Evolutionary conservation across 2,329 filamentous ascomycete species (phyloP).

Genomic region (Colletotrichum spaethianum): DNA sequence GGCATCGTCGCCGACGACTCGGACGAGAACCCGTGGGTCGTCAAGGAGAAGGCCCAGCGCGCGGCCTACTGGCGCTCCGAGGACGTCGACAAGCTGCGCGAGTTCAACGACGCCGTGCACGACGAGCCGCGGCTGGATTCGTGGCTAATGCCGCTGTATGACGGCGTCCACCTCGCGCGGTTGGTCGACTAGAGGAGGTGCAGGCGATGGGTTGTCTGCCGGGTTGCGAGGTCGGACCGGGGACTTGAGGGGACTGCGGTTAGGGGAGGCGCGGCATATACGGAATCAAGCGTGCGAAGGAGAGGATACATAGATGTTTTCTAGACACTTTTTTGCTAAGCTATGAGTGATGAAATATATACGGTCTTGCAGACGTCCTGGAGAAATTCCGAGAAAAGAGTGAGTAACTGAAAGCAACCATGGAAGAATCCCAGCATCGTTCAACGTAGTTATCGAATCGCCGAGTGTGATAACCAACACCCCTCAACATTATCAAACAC

Average conservation of each 20-base stretch:
- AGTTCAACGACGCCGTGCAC: slow-evolving; percentile 43
- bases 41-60: slow-evolving; percentile 29
- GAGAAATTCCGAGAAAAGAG: neutral
- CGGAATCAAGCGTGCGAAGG: neutral
- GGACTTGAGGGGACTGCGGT: neutral
- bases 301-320: neutral
- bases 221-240: neutral
- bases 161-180: slow-evolving; percentile 57
- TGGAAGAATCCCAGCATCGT: too few relatives aligned
- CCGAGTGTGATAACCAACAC: too few relatives aligned
- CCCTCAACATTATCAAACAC: neutral
- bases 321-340: neutral
- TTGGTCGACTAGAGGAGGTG: slow-evolving; percentile 49
- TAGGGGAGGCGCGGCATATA: too few relatives aligned
- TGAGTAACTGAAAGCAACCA: neutral
- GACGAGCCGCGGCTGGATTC: slow-evolving; percentile 54
- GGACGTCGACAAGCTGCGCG: slow-evolving; percentile 41
- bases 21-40: slow-evolving; percentile 40
- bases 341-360: neutral
- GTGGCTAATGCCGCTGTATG: slow-evolving; percentile 59
- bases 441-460: too few relatives aligned
- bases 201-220: neutral
- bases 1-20: slow-evolving; percentile 60
- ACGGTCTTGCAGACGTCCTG: neutral
- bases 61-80: slow-evolving; percentile 42